Percentiles rank a stretch among this genome's conserved stretches.
These are phyloP conservation scores for Lodderomyces orthopsilosis DNA, from an alignment of 1,139 yeast genomes.

Conservation along the genomic window DNA sequence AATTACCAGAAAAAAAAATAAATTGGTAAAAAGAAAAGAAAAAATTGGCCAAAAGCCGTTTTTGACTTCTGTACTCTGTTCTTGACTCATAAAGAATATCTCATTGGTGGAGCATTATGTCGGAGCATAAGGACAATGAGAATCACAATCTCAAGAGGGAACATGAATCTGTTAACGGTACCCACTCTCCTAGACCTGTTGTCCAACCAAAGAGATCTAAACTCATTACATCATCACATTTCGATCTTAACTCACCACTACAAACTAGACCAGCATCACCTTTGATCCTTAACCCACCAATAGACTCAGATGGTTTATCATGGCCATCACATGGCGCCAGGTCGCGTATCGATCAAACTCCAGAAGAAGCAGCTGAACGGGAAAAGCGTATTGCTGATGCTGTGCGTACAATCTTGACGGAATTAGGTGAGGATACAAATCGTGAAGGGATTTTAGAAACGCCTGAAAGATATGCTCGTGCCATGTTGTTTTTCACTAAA, in stretches of 20 bases:
- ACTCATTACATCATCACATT: constrained; percentile 13
- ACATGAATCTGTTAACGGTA: constrained; percentile 1
- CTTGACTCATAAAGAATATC: neutral
- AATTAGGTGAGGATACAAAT: constrained; percentile 86
- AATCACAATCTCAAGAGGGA: neutral
- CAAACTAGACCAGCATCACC: constrained; percentile 83
- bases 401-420: constrained; percentile 74
- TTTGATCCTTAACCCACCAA: constrained; percentile 77
- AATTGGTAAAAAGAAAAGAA: neutral
- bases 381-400: constrained; percentile 80
- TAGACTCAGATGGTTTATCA: constrained; percentile 85
- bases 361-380: constrained; percentile 59
- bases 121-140: neutral
- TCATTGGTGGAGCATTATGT: neutral
- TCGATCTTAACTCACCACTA: constrained; percentile 37
- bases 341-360: constrained; percentile 61
- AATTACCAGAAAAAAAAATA: no score
- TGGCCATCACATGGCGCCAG: constrained; percentile 96
- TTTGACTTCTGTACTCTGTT: neutral
- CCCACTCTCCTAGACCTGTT: constrained; percentile 20
- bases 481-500: constrained; percentile 91
- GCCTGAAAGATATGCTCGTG: constrained; percentile 94
- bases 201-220: constrained; percentile 26
- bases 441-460: constrained; percentile 93
- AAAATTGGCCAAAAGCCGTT: no score